A percentile compares a stretch with the other conserved stretches of the same genome.
Conservation (phyloP, 2,329 filamentous ascomycete genomes). For the Trichoderma hamatum region DNA sequence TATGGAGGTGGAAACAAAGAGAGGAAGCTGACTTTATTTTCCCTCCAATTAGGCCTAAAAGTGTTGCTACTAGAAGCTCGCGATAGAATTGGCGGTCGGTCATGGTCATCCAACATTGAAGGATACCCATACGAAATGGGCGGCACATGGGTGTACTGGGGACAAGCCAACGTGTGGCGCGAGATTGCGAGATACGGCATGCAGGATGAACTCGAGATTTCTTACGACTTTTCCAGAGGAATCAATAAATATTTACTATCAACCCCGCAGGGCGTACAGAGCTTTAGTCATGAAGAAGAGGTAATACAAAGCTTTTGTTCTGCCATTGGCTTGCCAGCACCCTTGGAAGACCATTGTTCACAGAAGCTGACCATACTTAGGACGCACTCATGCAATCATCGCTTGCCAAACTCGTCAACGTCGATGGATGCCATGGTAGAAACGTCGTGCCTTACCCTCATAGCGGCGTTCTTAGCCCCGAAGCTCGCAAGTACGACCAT, state of each 20-base stretch:
- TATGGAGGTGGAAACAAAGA: neutral
- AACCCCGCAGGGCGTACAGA: constrained; percentile 4
- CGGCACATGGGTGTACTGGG: constrained; percentile 17
- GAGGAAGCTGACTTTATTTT: neutral
- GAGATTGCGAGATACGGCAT: constrained; percentile 23
- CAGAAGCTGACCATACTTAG: neutral
- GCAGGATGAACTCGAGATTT: constrained; percentile 18
- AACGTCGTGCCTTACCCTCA: constrained; percentile 15
- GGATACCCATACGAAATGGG: constrained; percentile 21
- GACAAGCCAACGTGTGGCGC: constrained; percentile 20
- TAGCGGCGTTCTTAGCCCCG: constrained; percentile 1
- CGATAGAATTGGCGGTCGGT: constrained; percentile 18
- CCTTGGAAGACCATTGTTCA: neutral
- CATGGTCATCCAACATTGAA: constrained; percentile 20
- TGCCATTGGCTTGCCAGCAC: neutral
- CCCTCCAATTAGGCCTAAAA: neutral
- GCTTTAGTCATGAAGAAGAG: constrained; percentile 22
- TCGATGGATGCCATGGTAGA: constrained; percentile 17
- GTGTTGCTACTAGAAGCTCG: constrained; percentile 14
- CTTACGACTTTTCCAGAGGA: constrained; percentile 20
- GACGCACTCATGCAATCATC: constrained; percentile 20
- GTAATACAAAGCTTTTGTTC: neutral
- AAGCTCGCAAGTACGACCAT: constrained; percentile 23
- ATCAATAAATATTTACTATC: constrained; percentile 19
- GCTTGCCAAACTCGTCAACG: constrained; percentile 20